Evolutionary conservation across 768 basidiomycete species (phyloP).

Genomic region (Mycena crocata): DNA sequence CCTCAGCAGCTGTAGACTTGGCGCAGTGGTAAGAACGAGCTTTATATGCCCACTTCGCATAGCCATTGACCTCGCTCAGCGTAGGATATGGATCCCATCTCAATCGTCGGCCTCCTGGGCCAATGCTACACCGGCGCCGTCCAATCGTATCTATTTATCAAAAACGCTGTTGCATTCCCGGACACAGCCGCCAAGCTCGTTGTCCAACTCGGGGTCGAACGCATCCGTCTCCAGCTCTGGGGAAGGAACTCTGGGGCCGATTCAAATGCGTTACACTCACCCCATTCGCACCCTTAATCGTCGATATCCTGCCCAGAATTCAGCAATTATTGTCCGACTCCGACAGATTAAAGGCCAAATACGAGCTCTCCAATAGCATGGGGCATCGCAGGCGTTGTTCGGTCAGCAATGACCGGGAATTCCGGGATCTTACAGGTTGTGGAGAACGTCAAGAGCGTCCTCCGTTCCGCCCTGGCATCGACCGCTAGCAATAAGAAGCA

Average conservation of each 20-base stretch:
- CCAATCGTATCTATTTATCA: slow-evolving; percentile 1
- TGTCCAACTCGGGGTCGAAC: slow-evolving; percentile 20
- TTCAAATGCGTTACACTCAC: slow-evolving; percentile 2
- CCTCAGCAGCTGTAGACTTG: too few species aligned
- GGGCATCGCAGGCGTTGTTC: background rate
- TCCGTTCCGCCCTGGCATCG: background rate
- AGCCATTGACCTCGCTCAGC: background rate
- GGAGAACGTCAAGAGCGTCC: background rate
- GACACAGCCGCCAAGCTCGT: slow-evolving; percentile 20
- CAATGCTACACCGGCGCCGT: slow-evolving; percentile 9
- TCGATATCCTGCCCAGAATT: slow-evolving; percentile 12
- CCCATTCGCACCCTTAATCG: slow-evolving; percentile 15
- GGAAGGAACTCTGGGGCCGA: slow-evolving; percentile 24
- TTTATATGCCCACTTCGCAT: too few species aligned
- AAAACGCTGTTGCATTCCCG: slow-evolving; percentile 18
- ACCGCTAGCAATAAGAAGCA: background rate
- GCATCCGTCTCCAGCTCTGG: slow-evolving; percentile 22
- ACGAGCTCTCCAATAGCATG: slow-evolving; percentile 1
- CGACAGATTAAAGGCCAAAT: background rate
- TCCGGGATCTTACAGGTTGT: background rate
- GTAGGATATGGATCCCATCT: background rate
- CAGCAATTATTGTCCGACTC: background rate
- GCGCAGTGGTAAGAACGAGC: too few species aligned
- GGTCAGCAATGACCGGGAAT: too few species aligned
- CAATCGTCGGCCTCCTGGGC: background rate